These are phyloP conservation scores for Volvox africanus DNA, from an alignment of 139 green algal genomes.

Conservation along the genomic window DNA sequence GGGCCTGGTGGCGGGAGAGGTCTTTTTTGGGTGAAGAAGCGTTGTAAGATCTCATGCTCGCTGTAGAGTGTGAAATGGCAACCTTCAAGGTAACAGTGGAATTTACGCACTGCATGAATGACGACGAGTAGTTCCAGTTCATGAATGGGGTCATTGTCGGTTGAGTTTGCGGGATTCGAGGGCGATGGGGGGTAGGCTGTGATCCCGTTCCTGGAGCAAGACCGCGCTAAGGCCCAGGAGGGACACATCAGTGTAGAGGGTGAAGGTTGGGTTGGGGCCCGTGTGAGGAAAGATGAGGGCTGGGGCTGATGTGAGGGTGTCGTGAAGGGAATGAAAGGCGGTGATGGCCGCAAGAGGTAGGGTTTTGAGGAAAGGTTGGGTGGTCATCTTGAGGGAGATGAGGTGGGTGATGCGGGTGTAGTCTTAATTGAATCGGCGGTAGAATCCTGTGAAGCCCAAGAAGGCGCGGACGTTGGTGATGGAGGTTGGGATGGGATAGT, in stretches of 20 bases:
- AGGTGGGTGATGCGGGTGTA: too few relatives aligned
- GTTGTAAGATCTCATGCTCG: conserved; percentile 50
- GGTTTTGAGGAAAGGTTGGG: background rate
- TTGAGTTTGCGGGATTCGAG: too few relatives aligned
- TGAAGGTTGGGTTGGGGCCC: conserved; percentile 21
- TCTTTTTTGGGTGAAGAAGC: conserved; percentile 55
- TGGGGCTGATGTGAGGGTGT: conserved; percentile 15
- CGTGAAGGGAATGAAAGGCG: background rate
- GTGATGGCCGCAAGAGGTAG: background rate
- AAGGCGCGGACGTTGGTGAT: too few relatives aligned
- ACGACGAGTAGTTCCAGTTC: too few relatives aligned
- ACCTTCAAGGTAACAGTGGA: too few relatives aligned
- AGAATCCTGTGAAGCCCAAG: too few relatives aligned
- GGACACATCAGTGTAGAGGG: conserved; percentile 57
- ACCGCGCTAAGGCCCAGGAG: conserved; percentile 51
- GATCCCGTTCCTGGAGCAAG: background rate
- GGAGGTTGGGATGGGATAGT: too few relatives aligned
- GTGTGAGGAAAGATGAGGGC: conserved; percentile 11
- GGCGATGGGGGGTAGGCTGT: conserved; percentile 23
- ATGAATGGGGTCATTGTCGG: too few relatives aligned
- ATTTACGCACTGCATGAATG: too few relatives aligned
- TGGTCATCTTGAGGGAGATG: too few relatives aligned
- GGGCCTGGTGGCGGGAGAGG: conserved; percentile 51
- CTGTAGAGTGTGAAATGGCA: too few relatives aligned
- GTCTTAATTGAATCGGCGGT: too few relatives aligned